These are phyloP conservation scores for Elasticomyces elasticus DNA, from an alignment of 495 filamentous ascomycete species.

Conservation along the genomic window DNA sequence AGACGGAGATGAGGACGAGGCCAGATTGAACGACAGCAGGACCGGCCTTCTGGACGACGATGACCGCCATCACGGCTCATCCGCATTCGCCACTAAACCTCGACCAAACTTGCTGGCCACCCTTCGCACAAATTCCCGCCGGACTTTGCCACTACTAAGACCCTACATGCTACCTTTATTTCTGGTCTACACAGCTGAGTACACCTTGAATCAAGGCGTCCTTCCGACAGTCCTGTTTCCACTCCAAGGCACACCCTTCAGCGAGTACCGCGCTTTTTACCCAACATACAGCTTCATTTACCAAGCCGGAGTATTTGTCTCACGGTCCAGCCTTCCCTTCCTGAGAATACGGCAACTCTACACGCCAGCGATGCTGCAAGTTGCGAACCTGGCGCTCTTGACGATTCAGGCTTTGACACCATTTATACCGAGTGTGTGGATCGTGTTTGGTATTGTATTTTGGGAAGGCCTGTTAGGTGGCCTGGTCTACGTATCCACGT, in stretches of 20 bases:
- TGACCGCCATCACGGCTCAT: constrained; percentile 16
- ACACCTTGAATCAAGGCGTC: constrained; percentile 92
- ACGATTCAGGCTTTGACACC: constrained; percentile 63
- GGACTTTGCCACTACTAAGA: constrained; percentile 48
- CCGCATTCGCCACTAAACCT: neutral
- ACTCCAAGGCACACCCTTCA: constrained; percentile 61
- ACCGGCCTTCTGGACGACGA: constrained; percentile 29
- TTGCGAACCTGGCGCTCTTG: constrained; percentile 64
- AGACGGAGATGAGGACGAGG: constrained; percentile 34
- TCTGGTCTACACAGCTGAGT: constrained; percentile 89
- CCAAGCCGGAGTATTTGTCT: constrained; percentile 87
- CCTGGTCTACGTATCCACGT: constrained; percentile 87
- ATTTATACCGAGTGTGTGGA: constrained; percentile 73
- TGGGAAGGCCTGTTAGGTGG: constrained; percentile 93
- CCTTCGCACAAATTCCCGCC: constrained; percentile 42
- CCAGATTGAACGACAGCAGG: constrained; percentile 23
- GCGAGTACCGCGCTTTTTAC: constrained; percentile 76
- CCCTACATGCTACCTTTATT: constrained; percentile 84
- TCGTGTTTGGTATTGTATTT: constrained; percentile 76
- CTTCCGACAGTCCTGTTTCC: constrained; percentile 84
- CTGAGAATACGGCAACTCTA: constrained; percentile 73
- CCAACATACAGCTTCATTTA: constrained; percentile 89
- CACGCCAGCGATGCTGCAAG: constrained; percentile 71
- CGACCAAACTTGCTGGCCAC: constrained; percentile 24
- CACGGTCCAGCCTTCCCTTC: constrained; percentile 81